Base-by-base conservation (phyloP, 805 yeast genomes). In the Komagataella populi region DNA sequence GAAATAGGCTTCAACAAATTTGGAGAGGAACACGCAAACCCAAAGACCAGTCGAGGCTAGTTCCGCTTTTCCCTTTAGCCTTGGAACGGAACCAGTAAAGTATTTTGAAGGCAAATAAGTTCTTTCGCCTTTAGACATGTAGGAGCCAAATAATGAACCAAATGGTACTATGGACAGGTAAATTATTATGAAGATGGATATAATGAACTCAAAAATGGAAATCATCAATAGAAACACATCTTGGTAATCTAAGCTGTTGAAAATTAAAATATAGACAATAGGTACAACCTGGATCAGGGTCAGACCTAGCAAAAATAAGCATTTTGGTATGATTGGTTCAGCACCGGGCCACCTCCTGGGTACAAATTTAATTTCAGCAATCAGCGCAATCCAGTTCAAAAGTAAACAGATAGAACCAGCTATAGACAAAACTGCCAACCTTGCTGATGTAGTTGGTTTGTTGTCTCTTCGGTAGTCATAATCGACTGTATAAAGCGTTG, bases 1-100 rank as follows among this genome's bases (percentile, higher is more conserved):
- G 59, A 75, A 69, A 57, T 77, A 77, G 1, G 81, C 76, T 58
- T 77, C 81, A 30, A 69, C 53, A 55, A 75, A 77, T 54, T 77
- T 77, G 4, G 77, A 75, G 12, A 65, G 54, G 54, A 77, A 76
- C 0, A 77, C 73, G 4, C 68, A 60, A 6, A 69, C 16, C 83
- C 83, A 77, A 23, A 77, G 59, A 1, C 71, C 63, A 22, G 65
- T 62, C 0, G 81, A 77, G 3, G 76, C 64, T 0, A 66, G 61
- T 23, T 61, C 56, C 24, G 71, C 73, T 4, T 68, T 61, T 1
- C 69, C 69, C 23, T 60, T 64, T 14, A 77, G 60, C n/a, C 57
- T 59, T 43, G 77, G 72, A 54, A 74, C 74, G 14, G 72, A 67
- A 1, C 72, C 65, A 1, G 76, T 68, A 52, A 77, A 77, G 22